Conservation (phyloP, 2,329 filamentous ascomycete genomes). For the Claviceps purpurea region DNA sequence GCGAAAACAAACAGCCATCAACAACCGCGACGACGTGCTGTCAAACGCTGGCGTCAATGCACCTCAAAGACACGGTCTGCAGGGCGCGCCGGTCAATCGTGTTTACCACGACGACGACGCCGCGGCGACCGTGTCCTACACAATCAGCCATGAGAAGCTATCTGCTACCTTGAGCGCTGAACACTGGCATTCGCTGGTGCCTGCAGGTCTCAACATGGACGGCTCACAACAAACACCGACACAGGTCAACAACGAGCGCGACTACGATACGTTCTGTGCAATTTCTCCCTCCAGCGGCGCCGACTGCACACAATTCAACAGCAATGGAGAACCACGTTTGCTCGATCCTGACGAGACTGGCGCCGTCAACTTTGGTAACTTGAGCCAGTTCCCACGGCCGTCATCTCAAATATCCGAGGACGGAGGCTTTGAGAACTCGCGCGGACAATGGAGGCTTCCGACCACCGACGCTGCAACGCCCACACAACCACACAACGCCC, state of each 20-base stretch:
- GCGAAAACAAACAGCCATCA: conserved; percentile 4
- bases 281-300: conserved; percentile 16
- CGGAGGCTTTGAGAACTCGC: conserved; percentile 23
- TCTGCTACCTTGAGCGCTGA: not conserved
- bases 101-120: not conserved
- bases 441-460: conserved; percentile 24
- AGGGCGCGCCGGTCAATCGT: conserved; percentile 1
- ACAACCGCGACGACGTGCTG: conserved; percentile 2
- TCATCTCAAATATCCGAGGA: conserved; percentile 31
- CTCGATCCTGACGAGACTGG: conserved; percentile 36
- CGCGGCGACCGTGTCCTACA: not conserved
- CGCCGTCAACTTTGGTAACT: conserved; percentile 31
- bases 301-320: conserved; percentile 14
- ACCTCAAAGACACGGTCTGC: not conserved
- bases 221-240: conserved; percentile 40
- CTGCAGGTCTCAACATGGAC: conserved; percentile 21
- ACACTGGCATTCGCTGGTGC: not conserved
- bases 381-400: conserved; percentile 21
- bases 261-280: conserved; percentile 34
- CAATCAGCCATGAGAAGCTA: conserved; percentile 9
- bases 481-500: conserved; percentile 12
- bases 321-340: conserved; percentile 20
- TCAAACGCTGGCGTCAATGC: not conserved
- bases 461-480: conserved; percentile 23
- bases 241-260: conserved; percentile 41